Evolutionary conservation across 441 rosid genomes (phyloP), one percentile per base, ranked within the genome.

Genomic region (Breynia disticha): DNA sequence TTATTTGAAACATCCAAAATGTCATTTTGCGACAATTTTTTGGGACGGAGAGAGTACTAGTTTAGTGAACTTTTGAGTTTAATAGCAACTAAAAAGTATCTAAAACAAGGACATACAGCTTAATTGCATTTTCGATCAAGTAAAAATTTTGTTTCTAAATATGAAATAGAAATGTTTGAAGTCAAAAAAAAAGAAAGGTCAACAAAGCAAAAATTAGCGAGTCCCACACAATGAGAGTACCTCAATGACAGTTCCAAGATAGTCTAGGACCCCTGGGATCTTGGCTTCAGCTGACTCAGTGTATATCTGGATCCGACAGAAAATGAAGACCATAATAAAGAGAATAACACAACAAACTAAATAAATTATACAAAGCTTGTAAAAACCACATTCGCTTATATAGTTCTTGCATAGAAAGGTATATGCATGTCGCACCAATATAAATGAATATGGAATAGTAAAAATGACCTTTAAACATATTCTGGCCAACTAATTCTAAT

Each of bases 231-330:
- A 7, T 14, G 19, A 15, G 46, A 57, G 56, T 76, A 88, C 98
- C 97, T 91, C 98, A 63, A 91, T 60, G 42, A 91, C 69, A 22
- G 80, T 91, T 81, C 67, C 97, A 61, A 88, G 73, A 75, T 88
- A 88, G 57, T 84, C 97, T 54, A 88, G 62, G 55, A 91, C 95
- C 49, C 95, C 91, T 46, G 97, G 89, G 59, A 88, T 81, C 78
- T 88, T 91, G 74, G 95, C 97, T 74, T 81, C 84, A 52, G 90
- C 95, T 28, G 98, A 93, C 64, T 79, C 90, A n/a, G 80, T 88
- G 65, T 88, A 93, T 63, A 93, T 93, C 98, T 88, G 78, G 50
- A 65, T 57, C 64, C 52, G 42, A 20, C 54, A 11, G 44, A 41
- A 47, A 39, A 9, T 14, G 15, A 39, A 39, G 43, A 39, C 12